A percentile compares a stretch with the other conserved stretches of the same genome.
These are phyloP conservation scores for Geotrichum restrictum DNA, from an alignment of 1,139 yeast species.

Conservation along the genomic window DNA sequence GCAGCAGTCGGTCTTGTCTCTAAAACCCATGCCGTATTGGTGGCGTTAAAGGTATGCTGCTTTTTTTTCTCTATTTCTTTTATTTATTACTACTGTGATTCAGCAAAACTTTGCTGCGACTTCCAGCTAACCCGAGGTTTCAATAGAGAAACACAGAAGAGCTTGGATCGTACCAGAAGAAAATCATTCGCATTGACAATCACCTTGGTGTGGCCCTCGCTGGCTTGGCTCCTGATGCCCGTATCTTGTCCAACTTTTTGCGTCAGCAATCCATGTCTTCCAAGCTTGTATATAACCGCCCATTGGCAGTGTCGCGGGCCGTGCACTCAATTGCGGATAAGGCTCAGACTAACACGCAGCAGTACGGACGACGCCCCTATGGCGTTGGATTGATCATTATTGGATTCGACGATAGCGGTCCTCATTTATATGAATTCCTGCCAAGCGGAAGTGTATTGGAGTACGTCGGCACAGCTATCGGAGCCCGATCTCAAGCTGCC, in stretches of 20 bases:
- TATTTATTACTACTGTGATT: too few species aligned
- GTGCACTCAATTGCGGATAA: conserved; percentile 87
- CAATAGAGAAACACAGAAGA: conserved; percentile 83
- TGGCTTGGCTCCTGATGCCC: conserved; percentile 96
- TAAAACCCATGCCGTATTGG: conserved; percentile 80
- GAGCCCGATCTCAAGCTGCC: conserved; percentile 98
- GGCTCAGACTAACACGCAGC: conserved; percentile 95
- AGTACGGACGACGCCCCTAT: conserved; percentile 93
- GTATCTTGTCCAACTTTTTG: conserved; percentile 81
- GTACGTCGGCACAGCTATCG: conserved; percentile 90
- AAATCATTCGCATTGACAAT: conserved; percentile 83
- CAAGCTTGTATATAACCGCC: conserved; percentile 79
- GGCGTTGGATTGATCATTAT: conserved; percentile 91
- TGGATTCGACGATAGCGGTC: conserved; percentile 93
- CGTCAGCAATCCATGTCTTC: conserved; percentile 91
- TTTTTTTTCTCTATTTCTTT: conserved; percentile 17
- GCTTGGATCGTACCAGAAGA: conserved; percentile 92
- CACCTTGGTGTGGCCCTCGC: conserved; percentile 95
- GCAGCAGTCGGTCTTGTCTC: conserved; percentile 95
- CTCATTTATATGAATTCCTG: conserved; percentile 90
- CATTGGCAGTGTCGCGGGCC: conserved; percentile 81
- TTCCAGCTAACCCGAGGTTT: neutral
- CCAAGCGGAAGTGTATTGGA: conserved; percentile 94
- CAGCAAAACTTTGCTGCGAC: neutral
- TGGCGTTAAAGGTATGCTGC: conserved; percentile 76